Percentiles rank a stretch among this genome's conserved stretches.
These are phyloP conservation scores for Parastagonospora avenae DNA, from an alignment of 2,329 filamentous ascomycete genomes.

Conservation along the genomic window DNA sequence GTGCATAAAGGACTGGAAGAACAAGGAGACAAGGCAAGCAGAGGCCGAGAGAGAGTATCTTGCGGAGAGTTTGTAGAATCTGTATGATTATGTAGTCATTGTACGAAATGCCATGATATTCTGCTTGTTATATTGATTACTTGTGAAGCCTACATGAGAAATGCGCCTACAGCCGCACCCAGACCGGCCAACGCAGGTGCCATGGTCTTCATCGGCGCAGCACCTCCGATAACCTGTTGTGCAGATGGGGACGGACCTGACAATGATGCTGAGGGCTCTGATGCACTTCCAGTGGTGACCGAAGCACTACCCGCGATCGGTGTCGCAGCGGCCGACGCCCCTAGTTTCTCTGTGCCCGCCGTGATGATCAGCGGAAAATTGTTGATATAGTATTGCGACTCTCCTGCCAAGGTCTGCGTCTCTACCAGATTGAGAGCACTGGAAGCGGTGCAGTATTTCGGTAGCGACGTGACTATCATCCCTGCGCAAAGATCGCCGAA, in stretches of 20 bases:
- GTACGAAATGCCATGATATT: neutral
- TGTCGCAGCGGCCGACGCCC: slow-evolving; percentile 26
- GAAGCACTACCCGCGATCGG: slow-evolving; percentile 17
- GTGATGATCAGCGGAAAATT: slow-evolving; percentile 33
- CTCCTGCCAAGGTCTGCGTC: slow-evolving; percentile 15
- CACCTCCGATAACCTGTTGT: slow-evolving; percentile 19
- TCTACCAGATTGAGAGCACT: slow-evolving; percentile 3
- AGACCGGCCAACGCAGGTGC: slow-evolving; percentile 34
- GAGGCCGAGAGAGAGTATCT: no score
- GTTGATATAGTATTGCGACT: slow-evolving; percentile 15
- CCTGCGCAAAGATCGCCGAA: slow-evolving; percentile 14
- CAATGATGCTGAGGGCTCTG: slow-evolving; percentile 2
- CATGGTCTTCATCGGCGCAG: slow-evolving; percentile 22
- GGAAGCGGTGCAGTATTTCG: slow-evolving; percentile 13
- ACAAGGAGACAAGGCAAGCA: neutral
- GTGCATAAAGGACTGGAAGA: slow-evolving; percentile 9
- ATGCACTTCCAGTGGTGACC: slow-evolving; percentile 5
- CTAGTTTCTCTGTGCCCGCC: slow-evolving; percentile 32
- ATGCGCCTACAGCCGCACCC: slow-evolving; percentile 33
- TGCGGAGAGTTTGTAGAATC: neutral
- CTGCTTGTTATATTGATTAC: neutral
- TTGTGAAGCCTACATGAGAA: slow-evolving; percentile 22
- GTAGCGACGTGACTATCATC: slow-evolving; percentile 2
- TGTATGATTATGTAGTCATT: neutral
- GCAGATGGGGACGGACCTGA: slow-evolving; percentile 4